Evolutionary conservation across 2,329 filamentous ascomycete genomes (phyloP).

Genomic region (Mycocentrospora acerina): DNA sequence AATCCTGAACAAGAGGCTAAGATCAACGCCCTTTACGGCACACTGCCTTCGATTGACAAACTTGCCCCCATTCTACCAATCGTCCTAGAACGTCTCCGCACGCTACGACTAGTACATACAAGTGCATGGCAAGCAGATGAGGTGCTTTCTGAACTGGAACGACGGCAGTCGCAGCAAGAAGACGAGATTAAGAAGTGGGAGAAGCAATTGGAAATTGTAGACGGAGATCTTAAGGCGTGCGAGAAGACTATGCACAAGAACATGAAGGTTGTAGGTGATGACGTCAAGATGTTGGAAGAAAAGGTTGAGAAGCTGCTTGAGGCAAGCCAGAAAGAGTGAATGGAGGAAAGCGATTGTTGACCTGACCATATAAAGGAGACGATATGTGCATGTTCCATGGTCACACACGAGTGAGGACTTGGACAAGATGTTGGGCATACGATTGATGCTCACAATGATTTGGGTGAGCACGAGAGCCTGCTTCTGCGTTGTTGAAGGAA

Average conservation of each 20-base stretch:
- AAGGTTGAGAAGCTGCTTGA: slow-evolving; percentile 58
- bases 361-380: too few relatives aligned
- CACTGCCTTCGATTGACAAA: slow-evolving; percentile 83
- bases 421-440: too few relatives aligned
- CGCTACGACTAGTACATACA: slow-evolving; percentile 79
- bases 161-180: slow-evolving; percentile 77
- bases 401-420: too few relatives aligned
- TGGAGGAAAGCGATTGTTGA: background rate
- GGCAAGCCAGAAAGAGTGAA: slow-evolving; percentile 7
- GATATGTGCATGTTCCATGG: too few relatives aligned
- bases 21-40: slow-evolving; percentile 88
- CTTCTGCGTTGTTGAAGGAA: too few relatives aligned
- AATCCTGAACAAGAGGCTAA: slow-evolving; percentile 77
- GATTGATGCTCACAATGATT: too few relatives aligned
- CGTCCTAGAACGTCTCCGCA: slow-evolving; percentile 80
- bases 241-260: slow-evolving; percentile 74
- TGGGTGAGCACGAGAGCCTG: too few relatives aligned
- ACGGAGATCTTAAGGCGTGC: slow-evolving; percentile 70
- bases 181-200: slow-evolving; percentile 84
- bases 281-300: slow-evolving; percentile 84
- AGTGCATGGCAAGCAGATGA: slow-evolving; percentile 81
- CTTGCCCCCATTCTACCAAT: slow-evolving; percentile 82
- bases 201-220: slow-evolving; percentile 76
- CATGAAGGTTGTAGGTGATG: slow-evolving; percentile 79
- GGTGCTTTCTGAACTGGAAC: slow-evolving; percentile 75